Percentiles rank a stretch among this genome's conserved stretches.
Evolutionary conservation across 345 rosid species (phyloP).

Genomic region (Conringia planisiliqua): DNA sequence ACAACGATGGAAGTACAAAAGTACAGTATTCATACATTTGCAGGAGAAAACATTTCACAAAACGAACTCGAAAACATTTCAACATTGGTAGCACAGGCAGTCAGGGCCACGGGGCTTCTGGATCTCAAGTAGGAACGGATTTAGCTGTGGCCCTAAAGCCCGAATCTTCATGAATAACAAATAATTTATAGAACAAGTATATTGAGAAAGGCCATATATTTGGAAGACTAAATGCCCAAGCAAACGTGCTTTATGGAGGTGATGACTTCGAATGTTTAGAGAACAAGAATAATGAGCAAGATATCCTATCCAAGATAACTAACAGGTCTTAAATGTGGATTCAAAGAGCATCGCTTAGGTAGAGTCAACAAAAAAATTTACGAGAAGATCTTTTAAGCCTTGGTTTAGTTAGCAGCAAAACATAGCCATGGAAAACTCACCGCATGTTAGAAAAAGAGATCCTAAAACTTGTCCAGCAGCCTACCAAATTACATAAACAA

Average conservation of each 20-base stretch:
- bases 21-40: not conserved
- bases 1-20: not conserved
- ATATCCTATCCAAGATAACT: conserved; percentile 16
- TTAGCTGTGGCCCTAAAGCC: not conserved
- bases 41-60: not conserved
- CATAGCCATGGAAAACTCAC: not conserved
- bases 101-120: not conserved
- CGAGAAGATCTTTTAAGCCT: not conserved
- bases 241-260: not conserved
- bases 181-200: not conserved
- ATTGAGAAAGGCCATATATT: not conserved
- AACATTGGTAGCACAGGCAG: not conserved
- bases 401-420: conserved; percentile 2
- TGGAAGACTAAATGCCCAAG: not conserved
- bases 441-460: conserved; percentile 20
- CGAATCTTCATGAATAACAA: not conserved
- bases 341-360: conserved; percentile 6
- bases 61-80: not conserved
- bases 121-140: not conserved
- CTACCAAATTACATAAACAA: conserved; percentile 13
- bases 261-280: conserved; percentile 6
- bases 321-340: not conserved
- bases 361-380: not conserved
- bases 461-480: conserved; percentile 22
- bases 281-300: conserved; percentile 2